Base-by-base conservation (phyloP, 495 filamentous ascomycete genomes). In the Polyplosphaeria fusca region DNA sequence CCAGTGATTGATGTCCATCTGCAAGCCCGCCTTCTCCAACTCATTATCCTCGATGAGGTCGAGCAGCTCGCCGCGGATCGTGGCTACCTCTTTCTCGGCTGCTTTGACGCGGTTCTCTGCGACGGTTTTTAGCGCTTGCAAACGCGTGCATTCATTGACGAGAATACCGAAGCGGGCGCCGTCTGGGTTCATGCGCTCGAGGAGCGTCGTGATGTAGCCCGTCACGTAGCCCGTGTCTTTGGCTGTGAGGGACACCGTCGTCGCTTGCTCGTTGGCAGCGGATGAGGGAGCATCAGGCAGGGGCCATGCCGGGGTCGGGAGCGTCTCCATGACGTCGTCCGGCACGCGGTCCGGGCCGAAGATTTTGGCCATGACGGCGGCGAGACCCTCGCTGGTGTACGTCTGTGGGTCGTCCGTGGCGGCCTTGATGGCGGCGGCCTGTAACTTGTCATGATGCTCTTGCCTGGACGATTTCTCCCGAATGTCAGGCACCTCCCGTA, bases 221-320 rank as follows among this genome's bases (percentile, higher is more conserved):
- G 24, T 22, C 13, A 53, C 7, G 50, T 53, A 53, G n/a, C 45
- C 25, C n/a, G 9, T 30, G 14, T 53, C 50, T 18, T 53, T 53
- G 38, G 20, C 19, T 12, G 19, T 16, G 14, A 52, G 35, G 2
- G 35, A 3, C 11, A 16, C 18, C 14, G 38, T 5, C 24, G 2
- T 20, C 13, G 18, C 16, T n/a, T n/a, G 37, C 23, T 23, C 20
- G 39, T 16, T 11, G 2, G 27, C 47, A 12, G 5, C 3, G 9
- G n/a, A 18, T 11, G 3, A 20, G 7, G 2, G 32, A 25, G 22
- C 12, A 12, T 25, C 35, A 16, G 22, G 2, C 2, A n/a, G n/a
- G 32, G 22, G 37, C 35, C 13, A 11, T 3, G 5, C 18, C 1
- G 38, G 16, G n/a, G 37, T n/a, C 2, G 38, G 50, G 4, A 53